phyloP scores from a whole-genome alignment of 1,139 yeast genomes.

The Candida gigantensis region DNA sequence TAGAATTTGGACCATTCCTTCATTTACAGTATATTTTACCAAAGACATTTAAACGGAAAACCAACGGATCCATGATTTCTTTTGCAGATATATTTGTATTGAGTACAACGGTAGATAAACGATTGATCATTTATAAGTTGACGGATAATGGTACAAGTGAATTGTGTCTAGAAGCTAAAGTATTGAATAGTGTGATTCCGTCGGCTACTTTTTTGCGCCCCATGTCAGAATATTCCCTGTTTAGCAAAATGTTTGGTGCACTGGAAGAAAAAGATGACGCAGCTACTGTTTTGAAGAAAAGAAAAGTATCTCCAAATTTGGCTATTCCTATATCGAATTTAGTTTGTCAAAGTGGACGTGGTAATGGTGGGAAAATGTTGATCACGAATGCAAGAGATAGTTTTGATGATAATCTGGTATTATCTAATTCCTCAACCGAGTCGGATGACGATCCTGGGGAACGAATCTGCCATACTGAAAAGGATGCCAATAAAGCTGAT shows the following conservation, averaged over 20 bases:
- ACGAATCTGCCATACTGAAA: not conserved
- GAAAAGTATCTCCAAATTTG: conserved; percentile 7
- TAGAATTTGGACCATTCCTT: conserved; percentile 32
- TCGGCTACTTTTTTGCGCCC: conserved; percentile 12
- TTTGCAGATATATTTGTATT: conserved; percentile 26
- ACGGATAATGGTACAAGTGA: conserved; percentile 21
- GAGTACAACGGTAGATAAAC: conserved; percentile 25
- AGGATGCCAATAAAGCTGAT: conserved; percentile 1
- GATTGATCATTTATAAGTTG: conserved; percentile 26
- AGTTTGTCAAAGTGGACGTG: not conserved
- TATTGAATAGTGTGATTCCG: conserved; percentile 16
- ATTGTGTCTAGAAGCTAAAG: conserved; percentile 15
- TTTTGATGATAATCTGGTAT: not conserved
- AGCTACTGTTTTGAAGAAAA: conserved; percentile 5
- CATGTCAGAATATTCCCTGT: conserved; percentile 1
- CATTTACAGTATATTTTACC: conserved; percentile 11
- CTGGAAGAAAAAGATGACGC: conserved; percentile 1
- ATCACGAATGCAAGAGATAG: not conserved
- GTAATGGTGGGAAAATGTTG: too few species aligned
- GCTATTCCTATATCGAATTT: conserved; percentile 1
- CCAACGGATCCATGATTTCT: conserved; percentile 5
- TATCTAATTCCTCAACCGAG: conserved; percentile 1
- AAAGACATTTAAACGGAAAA: conserved; percentile 7
- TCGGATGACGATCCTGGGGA: conserved; percentile 1
- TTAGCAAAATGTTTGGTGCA: conserved; percentile 5